Conservation (phyloP, 768 basidiomycete species). For the Dioszegia hungarica region DNA sequence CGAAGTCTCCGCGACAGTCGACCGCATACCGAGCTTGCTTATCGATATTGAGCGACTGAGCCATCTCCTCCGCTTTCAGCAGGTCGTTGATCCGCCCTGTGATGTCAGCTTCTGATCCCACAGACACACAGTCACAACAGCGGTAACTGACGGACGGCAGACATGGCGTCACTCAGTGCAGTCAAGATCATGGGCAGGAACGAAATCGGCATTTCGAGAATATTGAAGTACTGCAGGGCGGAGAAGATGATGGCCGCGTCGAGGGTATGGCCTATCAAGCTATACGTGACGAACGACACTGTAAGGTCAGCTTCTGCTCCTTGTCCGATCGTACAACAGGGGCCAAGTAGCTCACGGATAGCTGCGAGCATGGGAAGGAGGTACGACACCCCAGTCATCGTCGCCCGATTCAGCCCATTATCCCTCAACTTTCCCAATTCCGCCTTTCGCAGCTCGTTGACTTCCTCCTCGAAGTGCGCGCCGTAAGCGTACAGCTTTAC, state of each 20-base stretch:
- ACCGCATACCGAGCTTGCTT: constrained; percentile 51
- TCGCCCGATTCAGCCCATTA: constrained; percentile 28
- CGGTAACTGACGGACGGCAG: constrained; percentile 12
- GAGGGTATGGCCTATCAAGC: constrained; percentile 57
- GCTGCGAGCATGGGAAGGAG: constrained; percentile 58
- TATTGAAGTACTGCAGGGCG: constrained; percentile 59
- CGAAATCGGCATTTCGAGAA: constrained; percentile 39
- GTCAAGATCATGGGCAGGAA: constrained; percentile 36
- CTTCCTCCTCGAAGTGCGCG: constrained; percentile 34
- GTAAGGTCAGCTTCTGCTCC: background rate
- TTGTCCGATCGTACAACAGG: background rate
- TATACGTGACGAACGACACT: constrained; percentile 60
- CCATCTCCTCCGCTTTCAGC: constrained; percentile 4
- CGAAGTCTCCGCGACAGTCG: constrained; percentile 49
- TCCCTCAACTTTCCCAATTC: constrained; percentile 34
- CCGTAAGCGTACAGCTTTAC: constrained; percentile 66
- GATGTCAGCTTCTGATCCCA: background rate
- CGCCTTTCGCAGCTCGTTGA: constrained; percentile 26
- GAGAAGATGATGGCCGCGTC: constrained; percentile 59
- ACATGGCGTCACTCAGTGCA: constrained; percentile 14
- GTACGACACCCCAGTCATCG: constrained; percentile 35
- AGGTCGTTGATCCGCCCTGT: constrained; percentile 6
- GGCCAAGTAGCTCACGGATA: constrained; percentile 50
- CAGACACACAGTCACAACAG: background rate
- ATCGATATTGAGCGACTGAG: constrained; percentile 49